Conservation (phyloP, 2,329 filamentous ascomycete species). For the Colletotrichum sp. region DNA sequence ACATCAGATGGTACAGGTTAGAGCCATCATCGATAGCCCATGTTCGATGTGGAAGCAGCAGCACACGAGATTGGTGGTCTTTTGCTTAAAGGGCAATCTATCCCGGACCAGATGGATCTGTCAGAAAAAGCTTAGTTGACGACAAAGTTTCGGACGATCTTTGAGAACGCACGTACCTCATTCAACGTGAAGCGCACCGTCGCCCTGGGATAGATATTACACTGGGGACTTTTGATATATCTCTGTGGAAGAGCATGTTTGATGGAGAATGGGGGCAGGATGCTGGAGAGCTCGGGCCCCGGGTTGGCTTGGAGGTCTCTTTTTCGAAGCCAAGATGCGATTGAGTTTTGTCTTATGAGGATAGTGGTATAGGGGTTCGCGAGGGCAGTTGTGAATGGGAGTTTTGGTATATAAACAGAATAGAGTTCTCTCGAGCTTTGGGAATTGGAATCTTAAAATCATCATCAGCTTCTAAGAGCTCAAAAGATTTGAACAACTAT, state of each 20-base stretch:
- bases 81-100: background rate
- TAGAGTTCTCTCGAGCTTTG: background rate
- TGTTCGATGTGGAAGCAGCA: background rate
- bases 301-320: background rate
- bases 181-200: conserved; percentile 8
- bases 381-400: background rate
- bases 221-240: background rate
- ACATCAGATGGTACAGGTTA: background rate
- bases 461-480: conserved; percentile 1
- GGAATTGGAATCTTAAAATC: background rate
- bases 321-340: background rate
- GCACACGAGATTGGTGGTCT: background rate
- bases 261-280: background rate
- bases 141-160: background rate
- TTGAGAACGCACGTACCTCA: background rate
- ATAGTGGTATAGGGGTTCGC: background rate
- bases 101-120: background rate
- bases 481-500: background rate
- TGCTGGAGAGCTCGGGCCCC: background rate
- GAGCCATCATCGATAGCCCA: background rate
- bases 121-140: background rate
- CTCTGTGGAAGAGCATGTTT: background rate
- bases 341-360: background rate
- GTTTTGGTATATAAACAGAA: conserved; percentile 1
- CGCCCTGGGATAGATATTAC: conserved; percentile 1